phyloP scores from a whole-genome alignment of 164 flowering plant species.

The Brasenia schreberi region DNA sequence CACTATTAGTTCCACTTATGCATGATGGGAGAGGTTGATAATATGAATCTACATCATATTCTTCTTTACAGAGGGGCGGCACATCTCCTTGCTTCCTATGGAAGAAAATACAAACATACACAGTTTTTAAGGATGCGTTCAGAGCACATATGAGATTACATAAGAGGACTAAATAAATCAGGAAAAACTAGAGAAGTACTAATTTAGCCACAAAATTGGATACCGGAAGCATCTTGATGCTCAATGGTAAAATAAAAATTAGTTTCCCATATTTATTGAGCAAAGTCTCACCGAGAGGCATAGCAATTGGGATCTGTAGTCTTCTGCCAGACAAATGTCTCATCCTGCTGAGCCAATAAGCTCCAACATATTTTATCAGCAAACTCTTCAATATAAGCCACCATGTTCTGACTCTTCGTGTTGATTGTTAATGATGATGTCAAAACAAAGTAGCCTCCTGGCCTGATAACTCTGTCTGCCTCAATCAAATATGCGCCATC shows the following conservation, averaged over 20 bases:
- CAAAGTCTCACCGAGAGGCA: conserved; percentile 50
- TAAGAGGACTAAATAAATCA: background rate
- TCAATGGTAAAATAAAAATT: background rate
- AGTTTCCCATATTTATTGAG: background rate
- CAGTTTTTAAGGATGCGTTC: conserved; percentile 1
- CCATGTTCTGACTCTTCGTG: conserved; percentile 34
- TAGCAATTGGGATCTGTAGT: conserved; percentile 62
- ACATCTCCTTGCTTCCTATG: conserved; percentile 39
- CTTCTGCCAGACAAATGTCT: conserved; percentile 94
- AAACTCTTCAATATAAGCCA: conserved; percentile 47
- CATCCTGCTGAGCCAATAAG: conserved; percentile 80
- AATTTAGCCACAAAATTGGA: background rate
- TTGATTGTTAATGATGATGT: conserved; percentile 48
- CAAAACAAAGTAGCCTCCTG: conserved; percentile 95
- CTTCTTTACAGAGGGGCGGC: conserved; percentile 63
- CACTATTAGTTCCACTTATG: conserved; percentile 67
- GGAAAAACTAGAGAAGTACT: background rate
- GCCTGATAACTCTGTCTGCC: conserved; percentile 81
- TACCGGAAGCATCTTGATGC: background rate
- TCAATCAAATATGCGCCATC: conserved; percentile 80
- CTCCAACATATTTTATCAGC: conserved; percentile 75
- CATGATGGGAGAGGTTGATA: conserved; percentile 74
- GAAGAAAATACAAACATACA: conserved; percentile 1
- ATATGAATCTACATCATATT: conserved; percentile 37
- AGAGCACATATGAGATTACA: background rate